Evolutionary conservation across 345 rosid genomes (phyloP).

Genomic region (Hibiscus trionum): DNA sequence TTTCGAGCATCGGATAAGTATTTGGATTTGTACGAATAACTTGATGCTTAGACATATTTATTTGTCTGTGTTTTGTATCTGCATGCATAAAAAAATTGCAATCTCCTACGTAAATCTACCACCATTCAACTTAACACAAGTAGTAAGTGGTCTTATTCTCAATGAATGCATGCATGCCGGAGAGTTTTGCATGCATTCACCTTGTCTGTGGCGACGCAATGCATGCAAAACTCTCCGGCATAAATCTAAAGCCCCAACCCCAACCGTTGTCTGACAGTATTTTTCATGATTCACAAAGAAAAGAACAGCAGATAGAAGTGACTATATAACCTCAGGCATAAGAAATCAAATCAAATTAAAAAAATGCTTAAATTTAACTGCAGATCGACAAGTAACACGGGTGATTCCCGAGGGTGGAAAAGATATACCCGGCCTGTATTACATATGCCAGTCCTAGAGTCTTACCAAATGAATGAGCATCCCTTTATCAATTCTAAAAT

Average conservation of each 20-base stretch:
- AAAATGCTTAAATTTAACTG: neutral
- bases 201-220: no score
- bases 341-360: neutral
- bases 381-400: neutral
- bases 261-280: neutral
- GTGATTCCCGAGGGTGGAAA: neutral
- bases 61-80: no score
- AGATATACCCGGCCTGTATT: neutral
- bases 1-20: neutral
- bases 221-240: neutral
- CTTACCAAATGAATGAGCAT: conserved; percentile 2
- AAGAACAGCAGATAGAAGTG: no score
- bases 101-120: no score
- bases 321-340: no score
- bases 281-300: neutral
- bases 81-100: no score
- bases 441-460: neutral
- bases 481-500: neutral
- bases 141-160: no score
- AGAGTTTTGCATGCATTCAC: no score
- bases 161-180: no score
- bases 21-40: no score
- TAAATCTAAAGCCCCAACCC: neutral
- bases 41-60: no score
- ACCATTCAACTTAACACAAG: no score